Evolutionary conservation across 2,329 filamentous ascomycete genomes (phyloP), one percentile per base, ranked within the genome.

Genomic region (Colletotrichum sojae): DNA sequence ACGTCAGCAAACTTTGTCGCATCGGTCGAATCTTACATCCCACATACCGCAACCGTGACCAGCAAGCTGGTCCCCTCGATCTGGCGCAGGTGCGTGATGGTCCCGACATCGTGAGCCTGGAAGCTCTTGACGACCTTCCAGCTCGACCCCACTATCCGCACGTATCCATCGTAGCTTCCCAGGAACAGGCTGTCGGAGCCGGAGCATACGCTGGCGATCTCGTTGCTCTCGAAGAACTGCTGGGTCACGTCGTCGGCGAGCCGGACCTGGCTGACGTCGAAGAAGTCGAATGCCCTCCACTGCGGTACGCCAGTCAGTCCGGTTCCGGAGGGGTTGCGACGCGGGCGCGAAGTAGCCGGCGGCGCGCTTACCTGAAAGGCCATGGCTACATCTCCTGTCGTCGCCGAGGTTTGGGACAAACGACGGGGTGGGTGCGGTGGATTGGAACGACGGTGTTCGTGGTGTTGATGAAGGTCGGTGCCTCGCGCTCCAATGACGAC

Each of bases 241-340:
- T 90, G 90, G 78, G 90, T 92, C 78, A 97, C 94, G 76, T 92
- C 91, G 79, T 97, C 92, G 74, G 88, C 88, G 76, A 95, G 87
- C 77, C 92, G 90, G 80, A 98, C 91, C 79, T 93, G 91, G 79
- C 90, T 90, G 80, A 97, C 94, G 83, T 98, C 94, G 89, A 99
- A 98, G 91, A 99, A 99, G 87, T 97, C 95, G 85, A 99, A 99
- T 75, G 92, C 91, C 92, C 98, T 98, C 95, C 96, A 98, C 95
- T 97, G 74, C 22, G 10, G 9, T 71, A 70, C 22, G 65, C 25
- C 27, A 31, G 22, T 71, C 27, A 69, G 59, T 56, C 20, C 4
- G 27, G 8, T 52, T 48, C 10, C 8, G 46, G 9, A 8, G 6
- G 25, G 22, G 8, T 3, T 16, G 12, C 16, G 15, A n/a, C 13